Evolutionary conservation across 2,329 filamentous ascomycete species (phyloP).

Genomic region (Hypoxylon sp.): DNA sequence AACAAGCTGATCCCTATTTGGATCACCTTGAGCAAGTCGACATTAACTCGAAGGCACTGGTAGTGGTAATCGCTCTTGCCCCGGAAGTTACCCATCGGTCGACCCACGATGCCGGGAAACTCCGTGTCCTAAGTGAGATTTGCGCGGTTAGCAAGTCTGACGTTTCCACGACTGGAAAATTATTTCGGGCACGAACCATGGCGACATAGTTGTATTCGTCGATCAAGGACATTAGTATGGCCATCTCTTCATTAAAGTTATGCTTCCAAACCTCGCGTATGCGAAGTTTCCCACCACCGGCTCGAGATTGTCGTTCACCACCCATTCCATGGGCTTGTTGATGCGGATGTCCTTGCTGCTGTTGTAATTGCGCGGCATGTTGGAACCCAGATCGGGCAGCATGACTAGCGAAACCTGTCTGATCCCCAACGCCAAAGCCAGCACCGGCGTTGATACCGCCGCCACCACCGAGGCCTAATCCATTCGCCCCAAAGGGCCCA

Average conservation of each 20-base stretch:
- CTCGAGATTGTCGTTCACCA: conserved; percentile 55
- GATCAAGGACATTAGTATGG: conserved; percentile 82
- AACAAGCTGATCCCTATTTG: conserved; percentile 96
- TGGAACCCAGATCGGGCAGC: conserved; percentile 90
- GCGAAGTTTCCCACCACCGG: conserved; percentile 76
- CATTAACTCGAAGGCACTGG: conserved; percentile 96
- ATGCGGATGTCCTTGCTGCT: conserved; percentile 70
- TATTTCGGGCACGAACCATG: conserved; percentile 77
- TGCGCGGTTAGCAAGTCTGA: conserved; percentile 43
- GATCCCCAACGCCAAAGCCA: conserved; percentile 70
- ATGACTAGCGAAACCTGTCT: conserved; percentile 85
- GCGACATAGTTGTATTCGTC: conserved; percentile 96
- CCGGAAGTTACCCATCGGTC: conserved; percentile 93
- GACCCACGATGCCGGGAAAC: conserved; percentile 96
- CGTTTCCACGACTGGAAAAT: background rate
- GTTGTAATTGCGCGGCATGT: conserved; percentile 73
- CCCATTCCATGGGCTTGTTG: conserved; percentile 57
- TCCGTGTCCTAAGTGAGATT: conserved; percentile 82
- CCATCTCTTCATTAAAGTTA: conserved; percentile 94
- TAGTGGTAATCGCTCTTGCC: conserved; percentile 99
- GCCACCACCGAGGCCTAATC: conserved; percentile 69
- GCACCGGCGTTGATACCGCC: conserved; percentile 62
- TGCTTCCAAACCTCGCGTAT: conserved; percentile 98
- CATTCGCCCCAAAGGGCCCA: conserved; percentile 75
- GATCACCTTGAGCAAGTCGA: conserved; percentile 97